Percentiles rank a stretch among this genome's conserved stretches.
Conservation (phyloP, 2,329 filamentous ascomycete species). For the Sporothrix brunneoviolacea region DNA sequence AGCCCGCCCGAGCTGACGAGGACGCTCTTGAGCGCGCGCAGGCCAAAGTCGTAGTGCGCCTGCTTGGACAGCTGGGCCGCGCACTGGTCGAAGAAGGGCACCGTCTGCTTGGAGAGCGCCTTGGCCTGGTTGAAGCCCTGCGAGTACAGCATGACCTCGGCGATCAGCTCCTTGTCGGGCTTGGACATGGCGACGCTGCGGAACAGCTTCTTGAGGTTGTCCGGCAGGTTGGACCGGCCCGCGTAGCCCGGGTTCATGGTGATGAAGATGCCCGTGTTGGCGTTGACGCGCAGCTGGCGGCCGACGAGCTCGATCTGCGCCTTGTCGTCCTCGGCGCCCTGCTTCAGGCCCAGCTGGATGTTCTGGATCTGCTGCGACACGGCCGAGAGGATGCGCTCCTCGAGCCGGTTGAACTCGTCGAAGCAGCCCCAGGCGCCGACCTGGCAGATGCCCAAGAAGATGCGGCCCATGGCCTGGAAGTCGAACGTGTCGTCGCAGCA, state of each 20-base stretch:
- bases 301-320: conserved; percentile 91
- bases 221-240: conserved; percentile 92
- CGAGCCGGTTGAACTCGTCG: conserved; percentile 98
- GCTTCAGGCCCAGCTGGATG: conserved; percentile 91
- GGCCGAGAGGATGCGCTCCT: conserved; percentile 94
- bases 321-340: conserved; percentile 72
- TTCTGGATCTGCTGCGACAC: conserved; percentile 99
- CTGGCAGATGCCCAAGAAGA: conserved; percentile 98
- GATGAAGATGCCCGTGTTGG: conserved; percentile 97
- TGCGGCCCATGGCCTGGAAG: conserved; percentile 98
- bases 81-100: conserved; percentile 97
- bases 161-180: conserved; percentile 98
- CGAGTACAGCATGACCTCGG: conserved; percentile 99
- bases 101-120: conserved; percentile 84
- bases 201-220: conserved; percentile 99
- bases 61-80: conserved; percentile 79
- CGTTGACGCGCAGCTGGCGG: conserved; percentile 80
- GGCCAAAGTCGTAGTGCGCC: conserved; percentile 96
- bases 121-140: conserved; percentile 98
- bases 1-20: conserved; percentile 94
- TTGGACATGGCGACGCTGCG: conserved; percentile 99
- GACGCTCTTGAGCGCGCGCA: conserved; percentile 96
- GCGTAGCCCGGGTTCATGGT: conserved; percentile 99
- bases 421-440: conserved; percentile 99
- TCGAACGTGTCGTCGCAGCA: conserved; percentile 99